Evolutionary conservation across 805 yeast genomes (phyloP).

Genomic region (Starmerella bombicola): DNA sequence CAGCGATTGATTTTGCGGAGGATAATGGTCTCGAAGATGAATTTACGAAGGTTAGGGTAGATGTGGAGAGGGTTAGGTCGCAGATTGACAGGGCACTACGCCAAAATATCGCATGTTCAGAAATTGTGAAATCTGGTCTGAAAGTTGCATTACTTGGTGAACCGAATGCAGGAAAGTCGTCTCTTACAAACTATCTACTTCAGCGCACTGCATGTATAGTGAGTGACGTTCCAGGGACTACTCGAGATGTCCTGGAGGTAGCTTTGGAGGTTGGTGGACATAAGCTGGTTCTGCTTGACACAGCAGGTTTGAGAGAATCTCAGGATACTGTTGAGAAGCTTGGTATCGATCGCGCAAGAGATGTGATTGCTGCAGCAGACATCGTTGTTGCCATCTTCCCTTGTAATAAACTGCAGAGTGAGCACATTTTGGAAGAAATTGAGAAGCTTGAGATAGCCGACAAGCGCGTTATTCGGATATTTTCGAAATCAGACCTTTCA

Average conservation of each 20-base stretch:
- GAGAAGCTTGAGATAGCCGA: slow-evolving; percentile 9
- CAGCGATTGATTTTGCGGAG: slow-evolving; percentile 88
- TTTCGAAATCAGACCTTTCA: slow-evolving; percentile 28
- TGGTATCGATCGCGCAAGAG: slow-evolving; percentile 70
- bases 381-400: slow-evolving; percentile 56
- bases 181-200: slow-evolving; percentile 64
- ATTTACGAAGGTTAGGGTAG: neutral
- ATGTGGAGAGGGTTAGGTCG: slow-evolving; percentile 31
- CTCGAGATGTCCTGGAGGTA: slow-evolving; percentile 76
- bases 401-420: neutral
- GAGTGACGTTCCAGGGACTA: slow-evolving; percentile 84
- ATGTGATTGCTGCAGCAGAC: slow-evolving; percentile 49
- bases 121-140: slow-evolving; percentile 59
- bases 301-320: slow-evolving; percentile 68
- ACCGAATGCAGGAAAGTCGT: slow-evolving; percentile 94
- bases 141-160: slow-evolving; percentile 69
- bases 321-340: slow-evolving; percentile 54
- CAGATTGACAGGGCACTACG: slow-evolving; percentile 30
- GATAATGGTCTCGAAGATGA: slow-evolving; percentile 60
- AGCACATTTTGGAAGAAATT: slow-evolving; percentile 17
- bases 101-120: slow-evolving; percentile 23
- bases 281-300: slow-evolving; percentile 75
- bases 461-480: slow-evolving; percentile 24
- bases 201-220: slow-evolving; percentile 80
- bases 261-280: slow-evolving; percentile 72